Evolutionary conservation across 2,329 filamentous ascomycete genomes (phyloP).

Genomic region (Exserohilum turcica): DNA sequence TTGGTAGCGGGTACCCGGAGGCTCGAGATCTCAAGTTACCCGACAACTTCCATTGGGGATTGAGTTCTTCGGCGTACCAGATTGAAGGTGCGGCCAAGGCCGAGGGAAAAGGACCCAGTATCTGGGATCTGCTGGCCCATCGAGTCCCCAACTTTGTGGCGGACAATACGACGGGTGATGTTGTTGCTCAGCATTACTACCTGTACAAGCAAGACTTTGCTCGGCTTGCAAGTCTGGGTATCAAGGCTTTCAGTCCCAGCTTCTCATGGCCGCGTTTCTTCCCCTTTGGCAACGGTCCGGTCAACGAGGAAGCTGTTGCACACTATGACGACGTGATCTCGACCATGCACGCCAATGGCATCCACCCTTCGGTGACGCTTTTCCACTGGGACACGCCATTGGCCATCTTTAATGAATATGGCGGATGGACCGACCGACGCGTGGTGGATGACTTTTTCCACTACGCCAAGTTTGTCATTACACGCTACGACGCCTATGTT

Average conservation of each 20-base stretch:
- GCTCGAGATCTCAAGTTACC: slow-evolving; percentile 48
- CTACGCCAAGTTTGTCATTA: slow-evolving; percentile 52
- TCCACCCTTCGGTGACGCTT: slow-evolving; percentile 46
- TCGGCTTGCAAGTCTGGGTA: slow-evolving; percentile 42
- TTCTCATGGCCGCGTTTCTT: slow-evolving; percentile 50
- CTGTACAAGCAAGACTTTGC: slow-evolving; percentile 53
- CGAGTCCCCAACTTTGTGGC: slow-evolving; percentile 48
- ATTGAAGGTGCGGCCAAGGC: slow-evolving; percentile 52
- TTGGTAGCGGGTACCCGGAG: slow-evolving; percentile 45
- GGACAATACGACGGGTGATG: slow-evolving; percentile 51
- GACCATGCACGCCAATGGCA: slow-evolving; percentile 43
- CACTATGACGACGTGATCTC: slow-evolving; percentile 51
- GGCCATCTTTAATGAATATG: slow-evolving; percentile 50
- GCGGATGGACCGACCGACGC: slow-evolving; percentile 48
- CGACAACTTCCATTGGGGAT: slow-evolving; percentile 50
- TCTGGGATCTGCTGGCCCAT: slow-evolving; percentile 54
- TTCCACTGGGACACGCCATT: slow-evolving; percentile 54
- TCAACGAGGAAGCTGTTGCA: slow-evolving; percentile 44
- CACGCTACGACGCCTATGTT: slow-evolving; percentile 49
- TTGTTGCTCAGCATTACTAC: slow-evolving; percentile 51
- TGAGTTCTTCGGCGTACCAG: slow-evolving; percentile 50
- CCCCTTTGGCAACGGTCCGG: slow-evolving; percentile 46
- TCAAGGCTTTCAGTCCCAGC: slow-evolving; percentile 40
- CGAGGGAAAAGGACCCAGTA: slow-evolving; percentile 51
- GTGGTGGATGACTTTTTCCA: slow-evolving; percentile 52